These are phyloP conservation scores for Flaveria trinervia DNA, from an alignment of 129 eudicot species.

Conservation along the genomic window DNA sequence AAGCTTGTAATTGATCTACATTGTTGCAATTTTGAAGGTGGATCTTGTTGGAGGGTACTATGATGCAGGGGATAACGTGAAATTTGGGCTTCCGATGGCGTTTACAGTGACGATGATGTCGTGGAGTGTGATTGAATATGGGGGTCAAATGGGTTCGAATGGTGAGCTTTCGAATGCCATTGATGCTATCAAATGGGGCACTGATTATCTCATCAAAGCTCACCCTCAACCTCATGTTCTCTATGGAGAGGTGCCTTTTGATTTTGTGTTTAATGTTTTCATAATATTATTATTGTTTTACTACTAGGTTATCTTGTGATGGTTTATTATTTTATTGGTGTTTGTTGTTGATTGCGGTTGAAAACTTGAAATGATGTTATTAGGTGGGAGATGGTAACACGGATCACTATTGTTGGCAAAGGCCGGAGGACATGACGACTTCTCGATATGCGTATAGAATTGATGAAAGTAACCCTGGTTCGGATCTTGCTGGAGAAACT, in stretches of 20 bases:
- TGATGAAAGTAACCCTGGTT: conserved; percentile 68
- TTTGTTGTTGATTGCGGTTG: background rate
- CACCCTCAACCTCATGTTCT: conserved; percentile 69
- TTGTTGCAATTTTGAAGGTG: conserved; percentile 45
- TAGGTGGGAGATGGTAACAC: conserved; percentile 83
- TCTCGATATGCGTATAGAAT: conserved; percentile 65
- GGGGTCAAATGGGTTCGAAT: conserved; percentile 44
- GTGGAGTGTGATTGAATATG: conserved; percentile 62
- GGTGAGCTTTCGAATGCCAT: conserved; percentile 63
- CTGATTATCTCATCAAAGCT: conserved; percentile 83
- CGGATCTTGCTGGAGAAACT: conserved; percentile 82
- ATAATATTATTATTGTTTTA: background rate
- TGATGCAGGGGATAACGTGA: conserved; percentile 89
- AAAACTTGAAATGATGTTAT: no score
- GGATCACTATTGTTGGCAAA: conserved; percentile 83
- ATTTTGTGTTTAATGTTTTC: background rate
- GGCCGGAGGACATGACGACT: conserved; percentile 90
- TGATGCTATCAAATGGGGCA: conserved; percentile 81
- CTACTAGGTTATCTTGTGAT: no score
- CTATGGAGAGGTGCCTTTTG: conserved; percentile 52
- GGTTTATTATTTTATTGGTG: no score
- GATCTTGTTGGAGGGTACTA: conserved; percentile 90
- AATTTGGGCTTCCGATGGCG: conserved; percentile 91
- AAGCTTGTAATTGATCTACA: background rate
- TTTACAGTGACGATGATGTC: conserved; percentile 82